phyloP scores from a whole-genome alignment of 164 flowering plant species.

The Magnolia sinica region DNA sequence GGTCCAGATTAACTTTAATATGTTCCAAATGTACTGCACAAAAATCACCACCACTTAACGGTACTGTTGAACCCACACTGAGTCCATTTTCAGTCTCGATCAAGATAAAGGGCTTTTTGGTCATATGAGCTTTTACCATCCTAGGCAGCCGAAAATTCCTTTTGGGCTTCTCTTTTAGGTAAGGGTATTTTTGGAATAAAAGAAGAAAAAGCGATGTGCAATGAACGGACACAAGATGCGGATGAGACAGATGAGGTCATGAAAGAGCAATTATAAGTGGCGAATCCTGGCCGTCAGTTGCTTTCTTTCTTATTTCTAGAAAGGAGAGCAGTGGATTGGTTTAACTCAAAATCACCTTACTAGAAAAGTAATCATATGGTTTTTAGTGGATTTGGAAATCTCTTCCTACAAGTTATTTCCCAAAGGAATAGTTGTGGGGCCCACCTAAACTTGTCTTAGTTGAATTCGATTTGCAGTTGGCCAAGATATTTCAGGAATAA shows the following conservation, averaged over 20 bases:
- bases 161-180: not conserved
- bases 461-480: not conserved
- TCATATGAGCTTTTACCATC: not conserved
- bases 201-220: not conserved
- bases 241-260: not conserved
- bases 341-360: not conserved
- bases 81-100: too few species aligned
- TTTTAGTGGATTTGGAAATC: not conserved
- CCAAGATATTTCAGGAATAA: not conserved
- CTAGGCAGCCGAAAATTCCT: not conserved
- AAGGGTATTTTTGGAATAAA: not conserved
- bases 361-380: not conserved
- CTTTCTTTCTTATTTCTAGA: not conserved
- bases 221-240: not conserved
- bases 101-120: too few species aligned
- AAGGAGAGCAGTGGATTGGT: not conserved
- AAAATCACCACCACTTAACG: too few species aligned
- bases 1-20: too few species aligned
- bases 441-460: not conserved
- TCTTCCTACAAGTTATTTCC: not conserved
- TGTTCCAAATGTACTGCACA: too few species aligned
- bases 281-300: slow-evolving; percentile 1
- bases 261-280: not conserved
- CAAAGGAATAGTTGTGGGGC: too few species aligned
- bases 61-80: too few species aligned